Percentiles rank a stretch among this genome's conserved stretches.
These are phyloP conservation scores for Boletus reticulatus DNA, from an alignment of 768 basidiomycete genomes.

Conservation along the genomic window DNA sequence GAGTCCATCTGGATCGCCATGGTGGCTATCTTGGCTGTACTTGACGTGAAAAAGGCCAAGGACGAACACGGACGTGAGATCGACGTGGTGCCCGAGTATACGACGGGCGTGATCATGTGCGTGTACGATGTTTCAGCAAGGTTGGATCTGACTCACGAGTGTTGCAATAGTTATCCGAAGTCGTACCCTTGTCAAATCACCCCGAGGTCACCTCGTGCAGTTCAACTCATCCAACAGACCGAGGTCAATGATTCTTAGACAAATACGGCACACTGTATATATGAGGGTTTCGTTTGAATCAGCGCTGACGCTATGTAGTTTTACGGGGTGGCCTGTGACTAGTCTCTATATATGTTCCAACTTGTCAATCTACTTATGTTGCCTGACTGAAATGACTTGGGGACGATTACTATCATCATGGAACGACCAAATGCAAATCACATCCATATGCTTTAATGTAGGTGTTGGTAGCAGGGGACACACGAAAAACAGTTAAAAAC, in stretches of 20 bases:
- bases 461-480: too few relatives aligned
- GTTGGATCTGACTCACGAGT: neutral
- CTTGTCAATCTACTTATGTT: too few relatives aligned
- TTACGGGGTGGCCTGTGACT: neutral
- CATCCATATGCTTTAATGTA: too few relatives aligned
- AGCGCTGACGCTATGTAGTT: neutral
- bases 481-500: too few relatives aligned
- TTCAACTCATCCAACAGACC: slow-evolving; percentile 14
- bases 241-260: neutral
- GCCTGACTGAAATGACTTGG: too few relatives aligned
- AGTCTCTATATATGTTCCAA: too few relatives aligned
- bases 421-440: too few relatives aligned
- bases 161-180: slow-evolving; percentile 11
- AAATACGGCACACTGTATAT: too few relatives aligned
- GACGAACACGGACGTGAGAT: slow-evolving; percentile 26
- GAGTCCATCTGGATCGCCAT: slow-evolving; percentile 38
- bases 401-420: too few relatives aligned
- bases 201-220: slow-evolving; percentile 11
- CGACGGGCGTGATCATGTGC: slow-evolving; percentile 26
- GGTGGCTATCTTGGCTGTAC: slow-evolving; percentile 32
- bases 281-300: too few relatives aligned
- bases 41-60: slow-evolving; percentile 31
- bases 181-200: slow-evolving; percentile 19
- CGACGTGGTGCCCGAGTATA: slow-evolving; percentile 16
- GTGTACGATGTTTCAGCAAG: neutral